phyloP scores from a whole-genome alignment of 2,329 filamentous ascomycete species.

The Cordyceps militaris region DNA sequence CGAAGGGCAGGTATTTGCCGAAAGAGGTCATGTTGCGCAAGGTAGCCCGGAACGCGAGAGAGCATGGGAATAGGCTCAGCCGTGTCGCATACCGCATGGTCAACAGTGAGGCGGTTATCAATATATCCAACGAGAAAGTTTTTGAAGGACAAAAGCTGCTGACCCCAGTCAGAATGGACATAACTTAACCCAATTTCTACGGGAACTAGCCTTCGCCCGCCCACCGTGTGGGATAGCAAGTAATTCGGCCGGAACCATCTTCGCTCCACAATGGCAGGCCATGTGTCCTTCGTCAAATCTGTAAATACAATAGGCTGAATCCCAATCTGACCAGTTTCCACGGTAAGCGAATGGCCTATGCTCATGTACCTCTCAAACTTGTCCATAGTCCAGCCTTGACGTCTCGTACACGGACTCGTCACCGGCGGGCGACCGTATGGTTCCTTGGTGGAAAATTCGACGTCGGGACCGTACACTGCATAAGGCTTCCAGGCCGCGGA shows the following conservation, averaged over 20 bases:
- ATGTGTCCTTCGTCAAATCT: slow-evolving; percentile 51
- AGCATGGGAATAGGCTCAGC: no score
- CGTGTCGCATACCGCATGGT: neutral
- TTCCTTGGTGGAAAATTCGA: slow-evolving; percentile 23
- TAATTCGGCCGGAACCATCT: slow-evolving; percentile 72
- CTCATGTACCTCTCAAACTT: slow-evolving; percentile 57
- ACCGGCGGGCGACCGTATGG: slow-evolving; percentile 24
- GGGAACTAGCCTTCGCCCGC: slow-evolving; percentile 72
- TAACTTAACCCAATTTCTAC: slow-evolving; percentile 84
- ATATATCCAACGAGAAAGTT: slow-evolving; percentile 63
- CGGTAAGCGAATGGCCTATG: slow-evolving; percentile 21
- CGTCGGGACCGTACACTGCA: neutral
- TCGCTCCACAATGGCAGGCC: slow-evolving; percentile 65
- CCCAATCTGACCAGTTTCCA: slow-evolving; percentile 19
- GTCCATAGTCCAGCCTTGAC: slow-evolving; percentile 43
- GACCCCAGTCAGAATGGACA: slow-evolving; percentile 77
- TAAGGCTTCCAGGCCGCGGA: slow-evolving; percentile 21
- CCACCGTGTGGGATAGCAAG: slow-evolving; percentile 65
- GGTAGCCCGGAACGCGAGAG: slow-evolving; percentile 77
- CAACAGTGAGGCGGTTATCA: slow-evolving; percentile 14
- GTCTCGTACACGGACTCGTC: slow-evolving; percentile 21
- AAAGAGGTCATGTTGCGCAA: slow-evolving; percentile 88
- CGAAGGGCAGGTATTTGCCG: slow-evolving; percentile 70
- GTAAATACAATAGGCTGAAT: slow-evolving; percentile 63
- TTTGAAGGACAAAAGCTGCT: slow-evolving; percentile 68